phyloP scores from a whole-genome alignment of 2,329 filamentous ascomycete genomes.

The Parastagonospora avenae region DNA sequence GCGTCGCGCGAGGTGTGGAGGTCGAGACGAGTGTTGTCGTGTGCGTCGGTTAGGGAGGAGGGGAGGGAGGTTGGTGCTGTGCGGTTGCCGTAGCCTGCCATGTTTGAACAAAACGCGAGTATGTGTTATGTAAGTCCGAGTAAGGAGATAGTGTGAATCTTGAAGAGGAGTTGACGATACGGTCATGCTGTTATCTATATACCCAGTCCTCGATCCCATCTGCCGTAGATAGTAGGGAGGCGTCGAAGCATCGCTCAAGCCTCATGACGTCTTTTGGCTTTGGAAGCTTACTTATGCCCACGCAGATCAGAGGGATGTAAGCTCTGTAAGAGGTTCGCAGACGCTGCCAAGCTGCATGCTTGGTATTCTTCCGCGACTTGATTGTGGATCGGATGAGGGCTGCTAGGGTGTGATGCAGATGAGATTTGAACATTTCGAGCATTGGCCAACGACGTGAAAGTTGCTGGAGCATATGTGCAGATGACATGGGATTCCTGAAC shows the following conservation, averaged over 20 bases:
- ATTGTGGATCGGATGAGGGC: conserved; percentile 10
- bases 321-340: conserved; percentile 24
- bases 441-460: too few relatives aligned
- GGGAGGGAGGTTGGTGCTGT: conserved; percentile 26
- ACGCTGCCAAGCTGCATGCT: conserved; percentile 25
- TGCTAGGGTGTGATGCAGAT: background rate
- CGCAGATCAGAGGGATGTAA: conserved; percentile 14
- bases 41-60: conserved; percentile 20
- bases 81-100: conserved; percentile 47
- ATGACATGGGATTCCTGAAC: too few relatives aligned
- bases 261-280: conserved; percentile 39
- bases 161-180: background rate
- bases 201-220: background rate
- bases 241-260: conserved; percentile 10
- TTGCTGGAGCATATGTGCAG: too few relatives aligned
- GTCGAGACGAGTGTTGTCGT: conserved; percentile 36
- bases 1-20: conserved; percentile 28
- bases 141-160: too few relatives aligned
- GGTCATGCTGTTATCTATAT: background rate
- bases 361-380: conserved; percentile 16
- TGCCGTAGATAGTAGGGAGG: background rate
- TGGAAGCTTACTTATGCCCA: conserved; percentile 9
- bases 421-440: too few relatives aligned
- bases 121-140: background rate
- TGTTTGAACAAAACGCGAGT: conserved; percentile 2